Base-by-base conservation (phyloP, 2,329 filamentous ascomycete species). In the Chaetomium sp. region DNA sequence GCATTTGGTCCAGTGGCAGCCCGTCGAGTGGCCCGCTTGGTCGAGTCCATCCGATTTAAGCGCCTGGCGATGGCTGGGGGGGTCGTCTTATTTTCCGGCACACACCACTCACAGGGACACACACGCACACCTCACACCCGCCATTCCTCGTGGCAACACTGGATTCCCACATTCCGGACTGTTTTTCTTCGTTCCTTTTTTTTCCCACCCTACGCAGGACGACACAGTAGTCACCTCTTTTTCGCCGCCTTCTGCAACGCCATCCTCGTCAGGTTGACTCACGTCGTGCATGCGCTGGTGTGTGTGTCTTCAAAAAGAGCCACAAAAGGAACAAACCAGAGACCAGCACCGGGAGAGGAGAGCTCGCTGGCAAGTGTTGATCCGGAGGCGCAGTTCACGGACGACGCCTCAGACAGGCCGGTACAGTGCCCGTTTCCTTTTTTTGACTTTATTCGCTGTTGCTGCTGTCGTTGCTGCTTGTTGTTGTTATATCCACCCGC, bases 1-100 rank as follows among this genome's bases (percentile, higher is more conserved):
- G 49, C 61, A 61, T 12, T 27, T 64, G 69, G 67, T 71, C 74
- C 75, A 76, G 67, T 75, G 68, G 73, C 70, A 8, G 53, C 62
- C 64, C 69, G 66, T 71, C 74, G 74, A 75, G 67, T 75, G 68
- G 73, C 70, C 72, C 19, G 19, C 19, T 27, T 27, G 66, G 67
- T 67, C 68, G 67, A 66, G 62, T 68, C 67, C 63, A 63, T 66
- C 64, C 55, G 52, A 61, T 64, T 65, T 74, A 75, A 71, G 70
- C 74, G 74, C 75, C 72, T 68, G 10, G 56, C 51, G 69, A 64
- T 69, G 73, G 70, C 70, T 68, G 69, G 74, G 19, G 19, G 19
- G 68, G 67, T 66, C 68, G 68, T 71, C 67, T 70, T 69, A 66
- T 69, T 66, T 68, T 65, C 65, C 65, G 66, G 64, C 68, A 70